phyloP scores from a whole-genome alignment of 2,329 filamentous ascomycete genomes.

The Chaetomium strumarium region DNA sequence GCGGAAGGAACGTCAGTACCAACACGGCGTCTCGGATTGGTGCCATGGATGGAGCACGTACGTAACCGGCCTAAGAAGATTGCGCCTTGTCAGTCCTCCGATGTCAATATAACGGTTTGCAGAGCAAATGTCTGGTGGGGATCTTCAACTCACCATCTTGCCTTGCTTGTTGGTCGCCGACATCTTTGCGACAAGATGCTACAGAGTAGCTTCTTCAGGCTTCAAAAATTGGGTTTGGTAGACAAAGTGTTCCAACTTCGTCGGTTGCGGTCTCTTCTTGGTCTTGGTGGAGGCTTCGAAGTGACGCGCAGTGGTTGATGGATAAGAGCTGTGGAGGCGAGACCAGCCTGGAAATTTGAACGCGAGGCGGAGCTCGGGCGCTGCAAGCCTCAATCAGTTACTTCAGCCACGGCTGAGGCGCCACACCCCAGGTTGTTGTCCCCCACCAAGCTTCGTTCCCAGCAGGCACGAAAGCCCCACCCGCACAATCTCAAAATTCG shows the following conservation, averaged over 20 bases:
- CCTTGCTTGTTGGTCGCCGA: constrained; percentile 83
- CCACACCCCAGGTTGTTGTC: constrained; percentile 17
- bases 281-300: constrained; percentile 36
- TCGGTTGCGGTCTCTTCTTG: constrained; percentile 33
- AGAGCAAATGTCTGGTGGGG: constrained; percentile 34
- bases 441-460: constrained; percentile 21
- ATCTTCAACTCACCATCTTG: constrained; percentile 81
- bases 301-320: constrained; percentile 37
- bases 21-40: not conserved
- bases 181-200: constrained; percentile 49
- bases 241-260: constrained; percentile 35
- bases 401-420: constrained; percentile 4
- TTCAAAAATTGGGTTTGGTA: constrained; percentile 41
- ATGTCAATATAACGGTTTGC: constrained; percentile 41
- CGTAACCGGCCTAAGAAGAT: constrained; percentile 60
- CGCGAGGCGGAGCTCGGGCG: constrained; percentile 33
- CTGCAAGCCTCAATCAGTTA: constrained; percentile 6
- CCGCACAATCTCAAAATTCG: constrained; percentile 24
- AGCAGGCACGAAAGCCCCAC: constrained; percentile 16
- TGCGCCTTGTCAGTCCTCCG: constrained; percentile 51
- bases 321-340: constrained; percentile 22
- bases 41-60: constrained; percentile 40
- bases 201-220: constrained; percentile 36
- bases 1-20: constrained; percentile 11
- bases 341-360: constrained; percentile 36